Base-by-base conservation (phyloP, 1,284 basidiomycete genomes). In the Meira nashicola region DNA sequence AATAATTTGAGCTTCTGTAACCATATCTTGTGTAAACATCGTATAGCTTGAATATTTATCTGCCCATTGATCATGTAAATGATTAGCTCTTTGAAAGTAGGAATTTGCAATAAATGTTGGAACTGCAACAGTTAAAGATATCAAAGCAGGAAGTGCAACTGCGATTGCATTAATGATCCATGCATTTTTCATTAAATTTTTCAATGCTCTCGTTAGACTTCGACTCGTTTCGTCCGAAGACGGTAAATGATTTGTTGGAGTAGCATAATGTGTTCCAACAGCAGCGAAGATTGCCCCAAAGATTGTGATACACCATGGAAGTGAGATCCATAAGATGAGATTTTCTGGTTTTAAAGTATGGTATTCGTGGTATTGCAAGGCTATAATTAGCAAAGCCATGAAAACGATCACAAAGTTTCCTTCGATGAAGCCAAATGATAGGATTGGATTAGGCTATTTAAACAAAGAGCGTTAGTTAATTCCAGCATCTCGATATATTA, bases 241-340 rank as follows among this genome's bases (percentile, higher is more conserved):
- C 28, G 28, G 28, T 33, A 33, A 8, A 3, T 33, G 28, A 15
- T 17, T 19, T 19, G 17, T 53, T 14, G 50, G 50, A 37, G 39
- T 39, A 41, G 50, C 50, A 38, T 33, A 53, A 38, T 53, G 37
- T 5, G 50, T 53, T n/a, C 50, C 50, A 7, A n/a, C n/a, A 25
- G 50, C 50, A n/a, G 50, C 50, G 7, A 17, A 53, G 2, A 53
- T 15, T 15, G 50, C 38, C 4, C 15, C 50, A 41, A 53, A 53
- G 50, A 53, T 28, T 3, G 37, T 17, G n/a, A 33, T 12, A 38
- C 37, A 39, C 50, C 50, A 53, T 2, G 39, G 39, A 2, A 53
- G 28, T 33, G 28, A 33, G 8, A 33, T 33, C 28, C 28, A 33
- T 33, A 33, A 8, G 28, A 33, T 33, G 28, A 33, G 28, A 33